phyloP scores from a whole-genome alignment of 345 rosid genomes.

The Eucalyptus tenuipes region DNA sequence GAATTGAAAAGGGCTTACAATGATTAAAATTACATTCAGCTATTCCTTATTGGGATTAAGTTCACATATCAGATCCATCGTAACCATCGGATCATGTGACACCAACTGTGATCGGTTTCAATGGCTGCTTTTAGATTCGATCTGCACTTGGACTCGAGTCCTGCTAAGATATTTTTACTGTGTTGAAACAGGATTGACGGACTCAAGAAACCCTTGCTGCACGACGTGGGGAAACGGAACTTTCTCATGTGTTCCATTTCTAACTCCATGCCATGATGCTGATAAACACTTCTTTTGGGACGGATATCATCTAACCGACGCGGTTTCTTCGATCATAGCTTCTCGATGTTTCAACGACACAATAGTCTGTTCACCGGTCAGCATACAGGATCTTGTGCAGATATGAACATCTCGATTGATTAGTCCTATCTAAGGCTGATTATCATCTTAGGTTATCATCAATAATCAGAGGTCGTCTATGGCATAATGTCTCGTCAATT shows the following conservation, averaged over 20 bases:
- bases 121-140: background rate
- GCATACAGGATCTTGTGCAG: slow-evolving; percentile 9
- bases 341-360: slow-evolving; percentile 10
- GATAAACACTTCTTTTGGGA: slow-evolving; percentile 29
- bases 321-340: slow-evolving; percentile 9
- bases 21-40: background rate
- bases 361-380: slow-evolving; percentile 21
- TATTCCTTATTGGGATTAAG: background rate
- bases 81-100: background rate
- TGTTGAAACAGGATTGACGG: slow-evolving; percentile 6
- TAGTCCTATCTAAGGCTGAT: background rate
- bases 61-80: background rate
- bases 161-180: background rate
- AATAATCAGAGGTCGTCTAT: background rate
- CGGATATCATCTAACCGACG: slow-evolving; percentile 22
- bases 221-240: slow-evolving; percentile 29
- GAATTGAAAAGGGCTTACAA: background rate
- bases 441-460: background rate
- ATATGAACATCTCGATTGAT: background rate
- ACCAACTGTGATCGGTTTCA: background rate
- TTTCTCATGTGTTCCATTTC: slow-evolving; percentile 18
- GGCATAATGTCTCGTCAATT: background rate
- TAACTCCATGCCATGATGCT: slow-evolving; percentile 9
- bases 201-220: slow-evolving; percentile 33
- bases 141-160: background rate